These are phyloP conservation scores for Echeveria elegans DNA, from an alignment of 164 flowering plant genomes.

Conservation along the genomic window DNA sequence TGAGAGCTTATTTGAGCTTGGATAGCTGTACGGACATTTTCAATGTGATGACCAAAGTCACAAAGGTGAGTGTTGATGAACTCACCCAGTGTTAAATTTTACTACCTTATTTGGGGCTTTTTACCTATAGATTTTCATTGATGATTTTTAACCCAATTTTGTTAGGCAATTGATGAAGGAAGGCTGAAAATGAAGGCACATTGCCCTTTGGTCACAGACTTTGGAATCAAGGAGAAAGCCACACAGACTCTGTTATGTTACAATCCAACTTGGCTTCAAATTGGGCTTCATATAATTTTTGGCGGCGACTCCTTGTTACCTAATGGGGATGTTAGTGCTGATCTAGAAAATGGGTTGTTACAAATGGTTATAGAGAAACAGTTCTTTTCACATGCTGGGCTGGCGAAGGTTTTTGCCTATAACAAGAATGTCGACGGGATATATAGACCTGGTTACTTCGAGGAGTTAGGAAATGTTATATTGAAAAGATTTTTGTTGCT, in stretches of 20 bases:
- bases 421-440: constrained; percentile 87
- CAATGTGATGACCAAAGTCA: constrained; percentile 53
- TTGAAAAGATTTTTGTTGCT: constrained; percentile 81
- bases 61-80: no score
- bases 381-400: constrained; percentile 59
- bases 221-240: constrained; percentile 81
- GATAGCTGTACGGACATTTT: constrained; percentile 55
- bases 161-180: constrained; percentile 92
- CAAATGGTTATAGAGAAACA: constrained; percentile 76
- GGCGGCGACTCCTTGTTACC: constrained; percentile 86
- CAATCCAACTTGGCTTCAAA: constrained; percentile 77
- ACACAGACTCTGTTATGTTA: constrained; percentile 50
- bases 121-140: no score
- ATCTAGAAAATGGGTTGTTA: constrained; percentile 55
- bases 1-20: constrained; percentile 59
- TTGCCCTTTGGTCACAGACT: constrained; percentile 84
- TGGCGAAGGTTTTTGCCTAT: constrained; percentile 73
- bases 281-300: constrained; percentile 65
- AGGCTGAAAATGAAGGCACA: constrained; percentile 81
- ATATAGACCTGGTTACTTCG: constrained; percentile 87
- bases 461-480: constrained; percentile 63
- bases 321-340: constrained; percentile 34
- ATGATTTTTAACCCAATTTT: no score
- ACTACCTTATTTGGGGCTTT: no score
- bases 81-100: no score